These are phyloP conservation scores for Daldinia sp. DNA, from an alignment of 2,329 filamentous ascomycete genomes.

Conservation along the genomic window DNA sequence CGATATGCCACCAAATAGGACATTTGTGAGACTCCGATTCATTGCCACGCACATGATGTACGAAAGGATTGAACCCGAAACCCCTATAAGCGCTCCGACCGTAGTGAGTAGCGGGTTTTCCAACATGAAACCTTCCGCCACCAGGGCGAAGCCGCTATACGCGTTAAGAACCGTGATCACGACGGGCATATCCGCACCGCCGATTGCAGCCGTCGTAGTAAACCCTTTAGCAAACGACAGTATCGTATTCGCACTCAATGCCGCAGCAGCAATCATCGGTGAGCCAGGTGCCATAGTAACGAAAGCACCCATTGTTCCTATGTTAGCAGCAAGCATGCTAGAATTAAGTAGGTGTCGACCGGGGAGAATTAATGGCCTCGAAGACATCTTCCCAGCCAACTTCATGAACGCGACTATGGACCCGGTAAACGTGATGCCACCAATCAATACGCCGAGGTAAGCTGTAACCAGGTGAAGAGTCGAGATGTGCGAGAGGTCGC, in stretches of 20 bases:
- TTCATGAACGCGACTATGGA: slow-evolving; percentile 91
- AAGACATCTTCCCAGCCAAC: slow-evolving; percentile 82
- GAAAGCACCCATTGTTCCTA: slow-evolving; percentile 85
- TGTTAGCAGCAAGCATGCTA: slow-evolving; percentile 76
- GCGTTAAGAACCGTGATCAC: slow-evolving; percentile 91
- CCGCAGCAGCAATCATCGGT: slow-evolving; percentile 79
- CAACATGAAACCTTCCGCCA: slow-evolving; percentile 92
- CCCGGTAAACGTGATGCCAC: slow-evolving; percentile 88
- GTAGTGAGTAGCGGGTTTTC: slow-evolving; percentile 86
- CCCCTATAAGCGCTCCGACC: slow-evolving; percentile 86
- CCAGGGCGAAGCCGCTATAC: slow-evolving; percentile 88
- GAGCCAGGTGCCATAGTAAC: slow-evolving; percentile 82
- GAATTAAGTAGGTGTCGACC: slow-evolving; percentile 80
- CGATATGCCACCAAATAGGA: slow-evolving; percentile 84
- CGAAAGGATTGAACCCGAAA: slow-evolving; percentile 87
- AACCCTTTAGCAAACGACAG: slow-evolving; percentile 87
- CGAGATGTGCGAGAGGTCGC: slow-evolving; percentile 72
- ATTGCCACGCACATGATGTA: slow-evolving; percentile 90
- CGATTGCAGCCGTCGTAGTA: slow-evolving; percentile 87
- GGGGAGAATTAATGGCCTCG: slow-evolving; percentile 74
- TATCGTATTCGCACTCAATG: slow-evolving; percentile 76
- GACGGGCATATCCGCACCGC: slow-evolving; percentile 93
- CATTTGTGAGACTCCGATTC: slow-evolving; percentile 90
- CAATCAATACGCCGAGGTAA: slow-evolving; percentile 86
- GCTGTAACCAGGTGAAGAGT: slow-evolving; percentile 86